These are phyloP conservation scores for Microthyrium microscopicum DNA, from an alignment of 2,329 filamentous ascomycete genomes.

Conservation along the genomic window DNA sequence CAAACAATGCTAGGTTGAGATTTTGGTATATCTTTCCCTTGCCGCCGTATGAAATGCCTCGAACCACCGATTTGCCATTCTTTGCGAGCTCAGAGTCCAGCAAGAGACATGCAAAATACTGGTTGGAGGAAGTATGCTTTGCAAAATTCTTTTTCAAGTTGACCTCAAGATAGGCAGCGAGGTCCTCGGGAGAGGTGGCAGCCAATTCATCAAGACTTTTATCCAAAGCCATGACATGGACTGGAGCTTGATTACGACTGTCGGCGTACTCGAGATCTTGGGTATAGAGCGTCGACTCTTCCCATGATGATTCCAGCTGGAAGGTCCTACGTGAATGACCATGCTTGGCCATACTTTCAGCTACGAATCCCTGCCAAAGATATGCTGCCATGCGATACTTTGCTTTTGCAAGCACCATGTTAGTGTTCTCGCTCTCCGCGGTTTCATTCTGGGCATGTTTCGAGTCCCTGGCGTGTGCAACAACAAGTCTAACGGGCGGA, in stretches of 20 bases:
- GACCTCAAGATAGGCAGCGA: conserved; percentile 52
- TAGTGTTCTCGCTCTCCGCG: conserved; percentile 71
- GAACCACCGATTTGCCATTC: too few species aligned
- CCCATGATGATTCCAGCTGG: conserved; percentile 91
- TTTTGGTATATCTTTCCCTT: too few species aligned
- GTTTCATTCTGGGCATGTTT: too few species aligned
- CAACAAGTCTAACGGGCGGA: too few species aligned
- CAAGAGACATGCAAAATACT: too few species aligned
- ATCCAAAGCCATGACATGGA: conserved; percentile 69
- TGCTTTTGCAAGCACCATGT: conserved; percentile 58
- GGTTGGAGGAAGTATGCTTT: too few species aligned
- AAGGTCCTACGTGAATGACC: conserved; percentile 74
- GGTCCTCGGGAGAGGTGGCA: too few species aligned
- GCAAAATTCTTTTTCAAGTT: too few species aligned
- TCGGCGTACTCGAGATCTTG: too few species aligned
- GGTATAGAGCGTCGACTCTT: conserved; percentile 54
- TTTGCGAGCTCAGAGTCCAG: too few species aligned
- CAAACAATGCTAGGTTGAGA: conserved; percentile 88
- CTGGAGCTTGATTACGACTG: conserved; percentile 83
- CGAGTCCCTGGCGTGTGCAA: too few species aligned
- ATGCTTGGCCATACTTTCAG: conserved; percentile 88
- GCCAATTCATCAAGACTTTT: conserved; percentile 75
- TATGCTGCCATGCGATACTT: conserved; percentile 95
- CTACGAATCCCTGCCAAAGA: conserved; percentile 92
- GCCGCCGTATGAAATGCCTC: too few species aligned